A percentile compares a stretch with the other conserved stretches of the same genome.
phyloP scores from a whole-genome alignment of 164 flowering plant species.

The Nymphaea thermarum region DNA sequence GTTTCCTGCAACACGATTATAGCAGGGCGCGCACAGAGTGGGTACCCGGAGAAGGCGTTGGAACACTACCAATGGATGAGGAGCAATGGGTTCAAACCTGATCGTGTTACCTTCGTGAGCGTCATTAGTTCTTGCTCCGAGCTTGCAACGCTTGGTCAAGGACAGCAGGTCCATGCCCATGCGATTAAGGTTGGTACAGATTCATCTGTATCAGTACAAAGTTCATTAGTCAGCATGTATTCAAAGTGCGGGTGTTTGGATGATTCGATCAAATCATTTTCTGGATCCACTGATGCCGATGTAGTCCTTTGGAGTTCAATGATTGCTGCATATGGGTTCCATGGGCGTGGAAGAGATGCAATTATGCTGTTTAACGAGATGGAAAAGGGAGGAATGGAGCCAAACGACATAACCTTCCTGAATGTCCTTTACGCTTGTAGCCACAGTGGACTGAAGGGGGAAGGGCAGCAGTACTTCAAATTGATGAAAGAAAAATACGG shows the following conservation, averaged over 20 bases:
- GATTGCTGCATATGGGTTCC: constrained; percentile 76
- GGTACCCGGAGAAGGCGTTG: constrained; percentile 40
- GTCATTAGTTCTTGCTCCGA: constrained; percentile 68
- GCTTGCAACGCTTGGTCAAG: constrained; percentile 61
- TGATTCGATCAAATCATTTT: constrained; percentile 44
- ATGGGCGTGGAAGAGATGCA: constrained; percentile 55
- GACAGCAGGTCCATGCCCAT: constrained; percentile 67
- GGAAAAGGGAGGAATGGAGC: constrained; percentile 36
- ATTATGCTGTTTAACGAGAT: constrained; percentile 35
- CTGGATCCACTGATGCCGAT: constrained; percentile 27
- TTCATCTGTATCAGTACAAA: constrained; percentile 26
- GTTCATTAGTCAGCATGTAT: constrained; percentile 67
- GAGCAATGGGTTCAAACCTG: constrained; percentile 47
- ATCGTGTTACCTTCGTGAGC: constrained; percentile 56
- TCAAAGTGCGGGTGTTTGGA: constrained; percentile 66
- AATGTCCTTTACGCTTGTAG: constrained; percentile 66
- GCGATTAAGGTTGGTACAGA: constrained; percentile 38
- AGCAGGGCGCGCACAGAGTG: constrained; percentile 60
- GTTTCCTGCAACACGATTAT: constrained; percentile 66
- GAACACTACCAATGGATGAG: constrained; percentile 48
- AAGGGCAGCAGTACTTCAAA: constrained; percentile 36
- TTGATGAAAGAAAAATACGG: constrained; percentile 38
- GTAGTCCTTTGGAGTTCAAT: constrained; percentile 58
- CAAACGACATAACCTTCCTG: constrained; percentile 60
- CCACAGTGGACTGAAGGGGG: constrained; percentile 58